Conservation (phyloP, 306 rosid species). For the Gynostemma pentaphyllum region DNA sequence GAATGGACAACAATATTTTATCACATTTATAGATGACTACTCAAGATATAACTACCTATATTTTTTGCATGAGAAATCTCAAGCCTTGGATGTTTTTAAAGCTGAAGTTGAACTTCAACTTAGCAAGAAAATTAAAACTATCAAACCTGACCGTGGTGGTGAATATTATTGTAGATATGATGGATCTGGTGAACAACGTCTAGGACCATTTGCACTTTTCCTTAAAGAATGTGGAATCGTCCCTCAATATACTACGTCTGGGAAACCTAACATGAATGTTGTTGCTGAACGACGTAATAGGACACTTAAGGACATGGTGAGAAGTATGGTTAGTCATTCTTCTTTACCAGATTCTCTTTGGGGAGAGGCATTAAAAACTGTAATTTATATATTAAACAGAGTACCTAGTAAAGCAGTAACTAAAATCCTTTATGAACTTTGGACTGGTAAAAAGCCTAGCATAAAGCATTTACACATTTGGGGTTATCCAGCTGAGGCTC, state of each 20-base stretch:
- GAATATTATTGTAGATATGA: neutral
- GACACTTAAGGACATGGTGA: neutral
- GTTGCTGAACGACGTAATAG: conserved; percentile 1
- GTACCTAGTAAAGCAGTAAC: neutral
- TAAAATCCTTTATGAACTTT: neutral
- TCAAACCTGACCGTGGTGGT: neutral
- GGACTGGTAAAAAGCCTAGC: neutral
- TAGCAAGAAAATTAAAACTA: neutral
- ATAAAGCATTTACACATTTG: too few relatives aligned
- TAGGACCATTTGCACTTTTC: neutral
- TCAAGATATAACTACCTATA: neutral
- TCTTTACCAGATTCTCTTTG: neutral
- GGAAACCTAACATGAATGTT: neutral
- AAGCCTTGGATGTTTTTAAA: neutral
- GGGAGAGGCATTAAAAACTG: neutral
- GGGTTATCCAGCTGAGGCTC: neutral
- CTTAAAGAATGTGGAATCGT: neutral
- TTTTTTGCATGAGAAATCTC: neutral
- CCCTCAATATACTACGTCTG: neutral
- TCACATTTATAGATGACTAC: neutral
- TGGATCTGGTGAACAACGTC: neutral
- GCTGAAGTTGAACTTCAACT: neutral
- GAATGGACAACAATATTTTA: too few relatives aligned
- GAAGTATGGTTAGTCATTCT: neutral
- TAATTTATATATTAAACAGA: neutral